Evolutionary conservation across 768 basidiomycete species (phyloP), one percentile per base, ranked within the genome.

Genomic region (Leccinum boreale): DNA sequence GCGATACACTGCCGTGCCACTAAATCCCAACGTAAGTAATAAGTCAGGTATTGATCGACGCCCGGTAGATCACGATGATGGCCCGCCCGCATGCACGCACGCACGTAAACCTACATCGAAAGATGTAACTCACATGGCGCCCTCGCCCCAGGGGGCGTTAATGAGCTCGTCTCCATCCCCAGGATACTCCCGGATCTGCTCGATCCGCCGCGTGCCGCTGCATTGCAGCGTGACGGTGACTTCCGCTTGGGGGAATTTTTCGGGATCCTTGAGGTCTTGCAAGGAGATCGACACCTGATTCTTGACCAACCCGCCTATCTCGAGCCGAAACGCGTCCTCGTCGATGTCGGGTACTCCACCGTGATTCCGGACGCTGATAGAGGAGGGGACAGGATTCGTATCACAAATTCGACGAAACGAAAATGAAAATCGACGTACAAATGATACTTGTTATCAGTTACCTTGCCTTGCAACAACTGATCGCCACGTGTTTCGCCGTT

Each of bases 141-240:
- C 80, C 62, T 81, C 80, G 69, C 77, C 76, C 77, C 81, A 81
- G 15, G 79, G 79, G 19, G 79, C 79, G 50, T 79, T 79, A 59
- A 80, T 79, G 24, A 83, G 68, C 58, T 82, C 81, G 53, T 82
- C 81, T 24, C 80, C 81, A 33, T 83, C 81, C 12, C 80, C 82
- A 4, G 81, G 81, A 59, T 82, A 82, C 60, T 79, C 72, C 36
- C 67, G 60, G 53, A 83, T 81, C 62, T 83, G 81, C 53, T 82
- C 79, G 10, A 81, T 74, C 24, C 81, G 78, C 10, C 82, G 70
- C 0, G 80, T 82, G 8, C 82, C 81, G 46, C 78, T 80, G 67
- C 82, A 83, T 63, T 82, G 82, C 17, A 83, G 64, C n/a, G 81
- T 82, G 31, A 81, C 77, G 0, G 81, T 81, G 8, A 82, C 73